These are phyloP conservation scores for Marasmius fiardii DNA, from an alignment of 1,284 basidiomycete genomes.

Conservation along the genomic window DNA sequence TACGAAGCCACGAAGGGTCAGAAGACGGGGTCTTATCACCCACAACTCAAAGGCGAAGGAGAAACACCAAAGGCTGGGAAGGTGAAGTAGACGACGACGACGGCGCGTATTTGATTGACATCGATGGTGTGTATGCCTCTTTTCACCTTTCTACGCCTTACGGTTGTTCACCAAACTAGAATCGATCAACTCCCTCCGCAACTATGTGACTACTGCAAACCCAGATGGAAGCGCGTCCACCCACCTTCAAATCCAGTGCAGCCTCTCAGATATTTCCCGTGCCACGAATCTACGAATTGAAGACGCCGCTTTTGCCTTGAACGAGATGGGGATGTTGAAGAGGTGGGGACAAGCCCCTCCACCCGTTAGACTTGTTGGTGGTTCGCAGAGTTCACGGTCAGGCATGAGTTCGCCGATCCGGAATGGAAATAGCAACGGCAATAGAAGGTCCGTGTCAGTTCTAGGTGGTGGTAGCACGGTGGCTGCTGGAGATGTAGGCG, in stretches of 20 bases:
- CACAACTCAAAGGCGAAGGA: conserved; percentile 27
- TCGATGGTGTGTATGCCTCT: conserved; percentile 33
- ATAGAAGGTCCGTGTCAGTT: neutral
- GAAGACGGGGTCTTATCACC: conserved; percentile 1
- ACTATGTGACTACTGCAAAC: conserved; percentile 52
- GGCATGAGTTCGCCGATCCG: neutral
- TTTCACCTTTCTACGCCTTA: neutral
- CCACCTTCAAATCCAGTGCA: conserved; percentile 63
- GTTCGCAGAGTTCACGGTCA: neutral
- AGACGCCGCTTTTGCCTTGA: conserved; percentile 85
- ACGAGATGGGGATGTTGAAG: conserved; percentile 79
- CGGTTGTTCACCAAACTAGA: conserved; percentile 1
- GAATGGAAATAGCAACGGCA: neutral
- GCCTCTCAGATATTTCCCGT: conserved; percentile 68
- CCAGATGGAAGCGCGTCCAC: conserved; percentile 64
- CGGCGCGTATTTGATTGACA: conserved; percentile 23
- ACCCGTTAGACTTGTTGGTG: neutral
- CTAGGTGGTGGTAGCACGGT: neutral
- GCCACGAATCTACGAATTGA: conserved; percentile 83
- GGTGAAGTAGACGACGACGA: conserved; percentile 44
- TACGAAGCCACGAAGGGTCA: conserved; percentile 30
- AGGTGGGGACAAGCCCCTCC: conserved; percentile 23
- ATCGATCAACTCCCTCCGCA: conserved; percentile 40
- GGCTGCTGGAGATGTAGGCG: neutral
- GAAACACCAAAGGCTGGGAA: conserved; percentile 63